These are phyloP conservation scores for Leccinum pellstonianum DNA, from an alignment of 768 basidiomycete species.

Conservation along the genomic window DNA sequence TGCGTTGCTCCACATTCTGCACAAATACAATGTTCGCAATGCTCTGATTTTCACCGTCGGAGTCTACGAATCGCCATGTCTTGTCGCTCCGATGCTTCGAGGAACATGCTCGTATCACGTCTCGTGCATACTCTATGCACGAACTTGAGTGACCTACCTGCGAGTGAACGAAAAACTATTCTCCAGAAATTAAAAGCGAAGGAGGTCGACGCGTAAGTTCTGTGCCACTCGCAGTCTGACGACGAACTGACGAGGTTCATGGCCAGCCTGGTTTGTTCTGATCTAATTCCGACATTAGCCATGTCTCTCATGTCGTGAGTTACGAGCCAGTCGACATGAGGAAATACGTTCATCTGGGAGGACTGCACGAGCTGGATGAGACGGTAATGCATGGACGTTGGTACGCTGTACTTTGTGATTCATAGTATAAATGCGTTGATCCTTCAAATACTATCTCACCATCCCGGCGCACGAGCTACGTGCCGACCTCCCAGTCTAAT, in stretches of 20 bases:
- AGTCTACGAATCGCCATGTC: conserved; percentile 82
- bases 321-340: conserved; percentile 99
- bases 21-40: conserved; percentile 55
- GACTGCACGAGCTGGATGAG: conserved; percentile 88
- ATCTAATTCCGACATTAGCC: conserved; percentile 93
- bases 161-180: conserved; percentile 70
- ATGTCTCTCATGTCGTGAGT: conserved; percentile 89
- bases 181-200: conserved; percentile 79
- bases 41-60: conserved; percentile 96
- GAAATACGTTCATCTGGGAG: conserved; percentile 96
- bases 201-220: conserved; percentile 76
- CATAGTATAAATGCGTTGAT: too few relatives aligned
- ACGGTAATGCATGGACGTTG: conserved; percentile 90
- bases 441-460: conserved; percentile 49
- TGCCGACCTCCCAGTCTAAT: conserved; percentile 51
- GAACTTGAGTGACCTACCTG: conserved; percentile 73
- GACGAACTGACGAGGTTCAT: conserved; percentile 7
- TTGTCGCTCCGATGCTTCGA: conserved; percentile 82
- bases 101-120: conserved; percentile 39
- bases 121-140: conserved; percentile 54
- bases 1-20: conserved; percentile 83
- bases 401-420: conserved; percentile 36
- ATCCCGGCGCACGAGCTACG: conserved; percentile 48
- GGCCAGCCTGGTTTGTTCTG: conserved; percentile 85
- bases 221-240: neutral